Base-by-base conservation (phyloP, 164 flowering plant genomes). In the Tetracentron sinense region DNA sequence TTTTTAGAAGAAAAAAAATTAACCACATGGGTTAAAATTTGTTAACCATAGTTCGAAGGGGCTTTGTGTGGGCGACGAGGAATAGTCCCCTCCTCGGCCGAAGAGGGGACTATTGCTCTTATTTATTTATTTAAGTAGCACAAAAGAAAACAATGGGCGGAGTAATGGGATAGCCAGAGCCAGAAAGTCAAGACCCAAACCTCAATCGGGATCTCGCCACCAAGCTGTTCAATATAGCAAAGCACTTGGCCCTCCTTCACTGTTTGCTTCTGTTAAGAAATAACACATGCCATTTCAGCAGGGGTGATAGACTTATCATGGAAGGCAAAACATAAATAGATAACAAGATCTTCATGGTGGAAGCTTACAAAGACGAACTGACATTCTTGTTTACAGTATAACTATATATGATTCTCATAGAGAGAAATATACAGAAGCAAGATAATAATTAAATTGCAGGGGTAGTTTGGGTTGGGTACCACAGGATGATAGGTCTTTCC, bases 231-330 rank as follows among this genome's bases (percentile, higher is more conserved):
- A 54, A 91, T 75, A 68, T 65, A 91, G 80, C 97, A 88, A 70
- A 91, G 53, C 16, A 81, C 86, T 78, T 87, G 83, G 10, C 97
- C 93, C 71, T 91, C 96, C 78, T 85, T 87, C 69, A 91, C 92
- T 42, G 35, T 38, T 73, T 88, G 88, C 65, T 82, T 85, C 97
- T 87, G 88, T 77, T 56, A 17, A 56, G 16, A 56, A 56, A 49
- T 22, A 0, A 11, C 29, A 53, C 30, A 60, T 31, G 59, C 25
- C n/a, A 29, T 30, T 14, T n/a, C 22, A 54, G 16, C 30, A 62
- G 49, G 27, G 46, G 17, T 58, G 61, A 22, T 25, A 16, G 30
- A 15, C 22, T 31, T 31, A 15, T 31, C 23, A 20, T 17, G 29
- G 46, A n/a, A 56, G 12, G 5, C 19, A 35, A 1, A 33, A 20